Evolutionary conservation across 495 filamentous ascomycete genomes (phyloP).

Genomic region (Trichoderma gamsii): DNA sequence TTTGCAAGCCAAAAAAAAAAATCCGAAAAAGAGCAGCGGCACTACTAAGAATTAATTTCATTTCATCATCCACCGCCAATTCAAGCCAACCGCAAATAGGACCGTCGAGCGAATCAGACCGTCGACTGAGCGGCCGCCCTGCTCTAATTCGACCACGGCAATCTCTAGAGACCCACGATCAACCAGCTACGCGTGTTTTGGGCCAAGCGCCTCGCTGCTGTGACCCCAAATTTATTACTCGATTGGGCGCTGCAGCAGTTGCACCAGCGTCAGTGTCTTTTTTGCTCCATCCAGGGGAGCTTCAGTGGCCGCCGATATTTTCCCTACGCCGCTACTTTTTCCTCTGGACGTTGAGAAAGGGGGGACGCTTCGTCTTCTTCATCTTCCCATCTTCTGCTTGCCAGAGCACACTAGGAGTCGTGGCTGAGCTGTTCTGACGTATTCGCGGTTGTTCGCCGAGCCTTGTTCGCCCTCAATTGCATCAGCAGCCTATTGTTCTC

Average conservation of each 20-base stretch:
- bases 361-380: conserved; percentile 3
- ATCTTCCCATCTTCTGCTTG: background rate
- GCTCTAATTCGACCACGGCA: background rate
- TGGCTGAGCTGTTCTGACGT: background rate
- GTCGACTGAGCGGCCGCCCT: background rate
- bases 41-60: background rate
- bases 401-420: background rate
- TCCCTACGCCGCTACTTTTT: conserved; percentile 4
- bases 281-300: background rate
- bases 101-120: background rate
- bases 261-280: background rate
- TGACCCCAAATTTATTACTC: conserved; percentile 4
- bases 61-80: conserved; percentile 1
- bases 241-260: background rate
- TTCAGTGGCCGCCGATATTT: conserved; percentile 6
- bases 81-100: background rate
- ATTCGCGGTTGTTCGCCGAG: background rate
- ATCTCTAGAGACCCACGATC: background rate
- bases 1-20: background rate
- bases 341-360: background rate
- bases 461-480: background rate
- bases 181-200: background rate
- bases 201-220: background rate
- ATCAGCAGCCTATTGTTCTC: conserved; percentile 11
- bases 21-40: background rate